phyloP scores from a whole-genome alignment of 352 stramenopile species.

The Globisporangium solare region DNA sequence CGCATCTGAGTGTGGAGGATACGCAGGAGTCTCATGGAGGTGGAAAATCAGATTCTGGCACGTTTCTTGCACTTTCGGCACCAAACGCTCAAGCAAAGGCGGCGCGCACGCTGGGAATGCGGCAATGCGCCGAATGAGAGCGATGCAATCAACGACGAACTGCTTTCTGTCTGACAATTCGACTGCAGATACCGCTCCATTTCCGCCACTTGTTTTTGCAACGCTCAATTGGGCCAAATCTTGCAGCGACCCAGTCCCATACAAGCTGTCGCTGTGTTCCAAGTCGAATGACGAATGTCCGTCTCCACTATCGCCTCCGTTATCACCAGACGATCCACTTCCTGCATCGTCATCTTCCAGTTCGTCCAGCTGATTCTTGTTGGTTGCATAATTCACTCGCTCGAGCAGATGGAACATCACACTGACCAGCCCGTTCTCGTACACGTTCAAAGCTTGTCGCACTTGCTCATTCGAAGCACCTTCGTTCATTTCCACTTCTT shows the following conservation, averaged over 20 bases:
- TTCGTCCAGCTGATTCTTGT: constrained; percentile 58
- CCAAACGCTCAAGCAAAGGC: constrained; percentile 44
- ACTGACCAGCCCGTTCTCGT: constrained; percentile 61
- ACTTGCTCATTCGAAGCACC: constrained; percentile 46
- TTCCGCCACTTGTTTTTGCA: constrained; percentile 32
- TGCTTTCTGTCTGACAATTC: constrained; percentile 68
- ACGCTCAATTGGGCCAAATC: constrained; percentile 65
- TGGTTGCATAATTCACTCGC: constrained; percentile 58
- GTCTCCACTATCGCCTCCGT: constrained; percentile 27
- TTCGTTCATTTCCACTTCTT: constrained; percentile 73
- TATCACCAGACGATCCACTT: constrained; percentile 13
- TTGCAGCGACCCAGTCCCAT: constrained; percentile 57
- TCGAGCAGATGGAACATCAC: constrained; percentile 82
- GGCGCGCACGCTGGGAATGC: constrained; percentile 50
- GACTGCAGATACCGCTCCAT: constrained; percentile 20
- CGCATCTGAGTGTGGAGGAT: constrained; percentile 30
- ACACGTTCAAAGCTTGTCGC: constrained; percentile 45
- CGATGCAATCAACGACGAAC: constrained; percentile 71
- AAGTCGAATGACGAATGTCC: constrained; percentile 29
- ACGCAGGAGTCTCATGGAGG: constrained; percentile 40
- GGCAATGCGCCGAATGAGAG: constrained; percentile 62
- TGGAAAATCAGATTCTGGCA: constrained; percentile 40
- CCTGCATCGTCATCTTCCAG: constrained; percentile 45
- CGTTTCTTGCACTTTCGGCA: constrained; percentile 38
- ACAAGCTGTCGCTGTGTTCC: constrained; percentile 25